These are phyloP conservation scores for Saccharomycopsis microspora DNA, from an alignment of 805 yeast species.

Conservation along the genomic window DNA sequence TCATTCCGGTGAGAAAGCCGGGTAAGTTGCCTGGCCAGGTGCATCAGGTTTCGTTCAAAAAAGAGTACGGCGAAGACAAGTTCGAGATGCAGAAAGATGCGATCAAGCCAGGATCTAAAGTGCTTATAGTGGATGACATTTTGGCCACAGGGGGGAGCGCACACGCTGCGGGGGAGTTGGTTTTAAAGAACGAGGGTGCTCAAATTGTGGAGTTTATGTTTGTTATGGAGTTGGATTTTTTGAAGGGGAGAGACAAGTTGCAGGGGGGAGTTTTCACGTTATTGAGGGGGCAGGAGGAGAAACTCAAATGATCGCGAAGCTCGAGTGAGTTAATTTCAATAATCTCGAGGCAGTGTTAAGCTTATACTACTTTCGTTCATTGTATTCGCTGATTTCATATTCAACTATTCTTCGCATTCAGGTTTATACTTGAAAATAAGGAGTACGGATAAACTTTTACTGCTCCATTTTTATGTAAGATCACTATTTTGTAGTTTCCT, in stretches of 20 bases:
- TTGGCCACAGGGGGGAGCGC: constrained; percentile 99
- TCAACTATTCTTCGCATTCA: too few relatives aligned
- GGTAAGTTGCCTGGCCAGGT: constrained; percentile 92
- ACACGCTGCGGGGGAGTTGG: constrained; percentile 81
- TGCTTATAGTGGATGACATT: constrained; percentile 87
- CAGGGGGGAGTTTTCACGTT: constrained; percentile 83
- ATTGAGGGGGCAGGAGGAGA: constrained; percentile 68
- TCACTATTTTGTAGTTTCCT: too few relatives aligned
- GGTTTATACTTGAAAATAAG: too few relatives aligned
- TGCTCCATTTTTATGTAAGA: too few relatives aligned
- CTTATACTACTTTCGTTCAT: too few relatives aligned
- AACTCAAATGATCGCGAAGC: constrained; percentile 18
- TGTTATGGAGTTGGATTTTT: constrained; percentile 89
- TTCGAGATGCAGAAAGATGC: constrained; percentile 83
- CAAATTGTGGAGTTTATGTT: constrained; percentile 72
- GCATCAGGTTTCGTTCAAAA: constrained; percentile 58
- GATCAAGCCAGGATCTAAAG: constrained; percentile 69
- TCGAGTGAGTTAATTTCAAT: too few relatives aligned
- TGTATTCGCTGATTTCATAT: too few relatives aligned
- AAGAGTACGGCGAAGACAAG: constrained; percentile 88
- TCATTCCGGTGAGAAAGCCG: constrained; percentile 89
- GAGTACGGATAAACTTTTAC: too few relatives aligned
- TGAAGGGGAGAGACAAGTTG: constrained; percentile 85
- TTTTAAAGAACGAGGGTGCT: constrained; percentile 47
- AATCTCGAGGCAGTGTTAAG: too few relatives aligned